These are phyloP conservation scores for Fraxinus quadrangulata DNA, from an alignment of 257 asterid genomes.

Conservation along the genomic window DNA sequence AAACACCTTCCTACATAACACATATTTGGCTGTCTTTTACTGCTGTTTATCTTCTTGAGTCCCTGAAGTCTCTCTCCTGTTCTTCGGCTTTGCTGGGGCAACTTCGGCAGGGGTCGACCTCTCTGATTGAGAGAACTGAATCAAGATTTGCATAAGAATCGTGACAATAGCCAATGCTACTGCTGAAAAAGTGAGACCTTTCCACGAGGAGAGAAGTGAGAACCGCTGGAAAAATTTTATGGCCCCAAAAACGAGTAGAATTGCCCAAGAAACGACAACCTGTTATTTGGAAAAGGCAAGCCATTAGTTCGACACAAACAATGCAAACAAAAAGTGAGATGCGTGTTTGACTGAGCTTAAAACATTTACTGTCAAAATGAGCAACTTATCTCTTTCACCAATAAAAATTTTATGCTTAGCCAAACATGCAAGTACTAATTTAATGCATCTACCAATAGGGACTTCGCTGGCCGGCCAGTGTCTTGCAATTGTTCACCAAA, in stretches of 20 bases:
- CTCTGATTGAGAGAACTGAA: slow-evolving; percentile 86
- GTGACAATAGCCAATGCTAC: slow-evolving; percentile 59
- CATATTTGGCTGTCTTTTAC: slow-evolving; percentile 24
- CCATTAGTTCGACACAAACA: neutral
- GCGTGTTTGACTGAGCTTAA: neutral
- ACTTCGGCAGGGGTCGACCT: slow-evolving; percentile 73
- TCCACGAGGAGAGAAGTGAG: slow-evolving; percentile 82
- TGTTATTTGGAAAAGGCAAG: slow-evolving; percentile 32
- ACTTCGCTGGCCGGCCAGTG: slow-evolving; percentile 75
- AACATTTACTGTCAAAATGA: no score
- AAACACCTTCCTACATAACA: neutral
- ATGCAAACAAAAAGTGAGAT: neutral
- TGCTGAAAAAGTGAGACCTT: slow-evolving; percentile 63
- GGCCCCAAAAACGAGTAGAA: slow-evolving; percentile 56
- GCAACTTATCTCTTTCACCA: neutral
- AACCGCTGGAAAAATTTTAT: slow-evolving; percentile 61
- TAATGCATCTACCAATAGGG: slow-evolving; percentile 63
- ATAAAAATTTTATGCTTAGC: neutral
- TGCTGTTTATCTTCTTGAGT: slow-evolving; percentile 35
- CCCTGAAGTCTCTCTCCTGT: slow-evolving; percentile 32
- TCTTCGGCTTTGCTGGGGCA: slow-evolving; percentile 51
- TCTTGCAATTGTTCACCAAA: slow-evolving; percentile 69
- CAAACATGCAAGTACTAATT: neutral
- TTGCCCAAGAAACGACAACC: slow-evolving; percentile 83
- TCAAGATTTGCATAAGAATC: slow-evolving; percentile 81